Evolutionary conservation across 208 protist species (phyloP).

Genomic region (Acanthamoeba quina): DNA sequence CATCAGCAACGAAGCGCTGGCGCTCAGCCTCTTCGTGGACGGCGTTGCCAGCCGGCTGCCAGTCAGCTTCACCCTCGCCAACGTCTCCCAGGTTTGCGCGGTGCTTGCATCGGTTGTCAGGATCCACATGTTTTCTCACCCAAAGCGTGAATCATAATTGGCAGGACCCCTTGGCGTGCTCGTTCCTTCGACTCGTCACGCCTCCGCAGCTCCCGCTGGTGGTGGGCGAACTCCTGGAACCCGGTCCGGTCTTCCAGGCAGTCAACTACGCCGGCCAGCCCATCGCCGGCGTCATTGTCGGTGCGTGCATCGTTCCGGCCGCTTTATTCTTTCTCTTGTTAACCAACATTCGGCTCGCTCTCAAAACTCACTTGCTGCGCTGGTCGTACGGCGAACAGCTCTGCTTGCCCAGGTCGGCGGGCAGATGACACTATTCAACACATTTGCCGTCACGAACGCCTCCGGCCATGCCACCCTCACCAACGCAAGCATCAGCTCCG

Average conservation of each 20-base stretch:
- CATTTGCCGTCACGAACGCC: neutral
- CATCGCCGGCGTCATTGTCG: neutral
- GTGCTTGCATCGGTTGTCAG: too few relatives aligned
- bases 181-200: neutral
- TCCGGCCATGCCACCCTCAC: neutral
- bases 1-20: neutral
- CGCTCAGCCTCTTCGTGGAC: slow-evolving; percentile 1
- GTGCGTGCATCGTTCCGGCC: neutral
- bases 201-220: neutral
- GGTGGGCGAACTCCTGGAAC: neutral
- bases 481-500: neutral
- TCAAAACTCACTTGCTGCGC: too few relatives aligned
- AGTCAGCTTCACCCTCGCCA: neutral
- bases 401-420: neutral
- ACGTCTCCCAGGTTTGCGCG: neutral
- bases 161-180: neutral
- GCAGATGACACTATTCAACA: neutral
- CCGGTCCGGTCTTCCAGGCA: neutral
- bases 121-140: neutral
- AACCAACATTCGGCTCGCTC: too few relatives aligned
- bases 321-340: neutral
- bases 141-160: neutral
- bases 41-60: neutral
- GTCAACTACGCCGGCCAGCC: slow-evolving; percentile 17
- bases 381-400: too few relatives aligned